Conservation (phyloP, 2,329 filamentous ascomycete species). For the Cytospora piceicola region DNA sequence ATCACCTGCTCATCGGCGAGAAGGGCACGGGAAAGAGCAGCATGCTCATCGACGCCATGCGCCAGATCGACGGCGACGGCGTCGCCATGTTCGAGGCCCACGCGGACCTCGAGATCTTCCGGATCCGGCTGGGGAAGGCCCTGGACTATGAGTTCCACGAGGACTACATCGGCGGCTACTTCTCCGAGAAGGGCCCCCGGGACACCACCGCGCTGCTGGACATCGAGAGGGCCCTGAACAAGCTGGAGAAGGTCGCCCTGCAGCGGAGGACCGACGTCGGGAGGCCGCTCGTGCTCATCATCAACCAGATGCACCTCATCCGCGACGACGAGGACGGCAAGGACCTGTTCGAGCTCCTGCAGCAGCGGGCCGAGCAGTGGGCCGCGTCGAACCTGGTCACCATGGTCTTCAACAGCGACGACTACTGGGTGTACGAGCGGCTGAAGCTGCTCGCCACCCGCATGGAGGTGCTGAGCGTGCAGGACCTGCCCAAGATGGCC, state of each 20-base stretch:
- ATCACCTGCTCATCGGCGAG: slow-evolving; percentile 89
- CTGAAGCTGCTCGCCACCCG: slow-evolving; percentile 90
- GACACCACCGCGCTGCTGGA: slow-evolving; percentile 92
- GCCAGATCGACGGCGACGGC: slow-evolving; percentile 84
- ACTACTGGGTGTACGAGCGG: slow-evolving; percentile 98
- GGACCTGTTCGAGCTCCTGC: slow-evolving; percentile 89
- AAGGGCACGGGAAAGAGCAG: slow-evolving; percentile 97
- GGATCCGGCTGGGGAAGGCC: slow-evolving; percentile 88
- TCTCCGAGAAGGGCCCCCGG: slow-evolving; percentile 89
- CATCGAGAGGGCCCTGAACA: slow-evolving; percentile 96
- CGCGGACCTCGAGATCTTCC: slow-evolving; percentile 92
- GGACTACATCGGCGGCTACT: slow-evolving; percentile 95
- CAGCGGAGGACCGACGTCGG: slow-evolving; percentile 63
- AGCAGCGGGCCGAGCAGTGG: slow-evolving; percentile 96
- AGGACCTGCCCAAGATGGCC: slow-evolving; percentile 77
- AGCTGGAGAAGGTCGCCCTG: slow-evolving; percentile 93
- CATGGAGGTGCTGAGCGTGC: slow-evolving; percentile 89
- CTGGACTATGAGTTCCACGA: slow-evolving; percentile 97
- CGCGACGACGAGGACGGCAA: slow-evolving; percentile 91
- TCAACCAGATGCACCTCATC: slow-evolving; percentile 92
- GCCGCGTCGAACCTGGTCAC: slow-evolving; percentile 90
- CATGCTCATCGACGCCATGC: slow-evolving; percentile 95
- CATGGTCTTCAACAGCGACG: slow-evolving; percentile 92
- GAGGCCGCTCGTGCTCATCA: slow-evolving; percentile 83
- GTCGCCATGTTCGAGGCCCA: slow-evolving; percentile 97